phyloP scores from a whole-genome alignment of 257 asterid genomes.

The Penstemon newberryi region DNA sequence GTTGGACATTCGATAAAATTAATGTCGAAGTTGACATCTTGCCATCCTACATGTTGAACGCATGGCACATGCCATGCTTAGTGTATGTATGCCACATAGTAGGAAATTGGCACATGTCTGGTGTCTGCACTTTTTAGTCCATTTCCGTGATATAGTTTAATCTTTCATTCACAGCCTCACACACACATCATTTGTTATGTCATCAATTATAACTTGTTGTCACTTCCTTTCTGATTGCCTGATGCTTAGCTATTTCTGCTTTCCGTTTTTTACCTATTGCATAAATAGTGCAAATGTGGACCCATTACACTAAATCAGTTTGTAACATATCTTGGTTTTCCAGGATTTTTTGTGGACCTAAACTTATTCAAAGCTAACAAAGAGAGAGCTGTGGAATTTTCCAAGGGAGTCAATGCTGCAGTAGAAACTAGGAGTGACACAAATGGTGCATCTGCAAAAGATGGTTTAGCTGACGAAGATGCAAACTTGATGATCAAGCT shows the following conservation, averaged over 20 bases:
- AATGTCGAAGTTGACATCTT: too few species aligned
- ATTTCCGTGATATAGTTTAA: too few species aligned
- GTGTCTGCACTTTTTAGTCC: too few species aligned
- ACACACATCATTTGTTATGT: background rate
- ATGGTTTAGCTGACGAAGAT: constrained; percentile 91
- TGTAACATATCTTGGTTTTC: constrained; percentile 31
- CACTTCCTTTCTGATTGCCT: constrained; percentile 2
- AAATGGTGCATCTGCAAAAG: constrained; percentile 39
- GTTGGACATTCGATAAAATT: too few species aligned
- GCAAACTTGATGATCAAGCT: constrained; percentile 97
- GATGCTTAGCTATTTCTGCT: constrained; percentile 6
- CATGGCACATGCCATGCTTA: too few species aligned
- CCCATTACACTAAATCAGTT: constrained; percentile 12
- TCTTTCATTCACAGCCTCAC: too few species aligned
- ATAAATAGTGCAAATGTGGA: background rate
- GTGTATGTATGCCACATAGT: too few species aligned
- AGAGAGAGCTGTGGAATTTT: constrained; percentile 49
- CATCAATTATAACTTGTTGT: background rate
- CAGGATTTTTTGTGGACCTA: constrained; percentile 93
- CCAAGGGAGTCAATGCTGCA: constrained; percentile 34
- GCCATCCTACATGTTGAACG: too few species aligned
- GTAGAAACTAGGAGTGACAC: constrained; percentile 34
- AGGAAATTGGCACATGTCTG: too few species aligned
- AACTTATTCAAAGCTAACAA: constrained; percentile 72
- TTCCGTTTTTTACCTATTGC: constrained; percentile 21